Conservation (phyloP, 2,329 filamentous ascomycete genomes). For the Diaporthe australafricana region DNA sequence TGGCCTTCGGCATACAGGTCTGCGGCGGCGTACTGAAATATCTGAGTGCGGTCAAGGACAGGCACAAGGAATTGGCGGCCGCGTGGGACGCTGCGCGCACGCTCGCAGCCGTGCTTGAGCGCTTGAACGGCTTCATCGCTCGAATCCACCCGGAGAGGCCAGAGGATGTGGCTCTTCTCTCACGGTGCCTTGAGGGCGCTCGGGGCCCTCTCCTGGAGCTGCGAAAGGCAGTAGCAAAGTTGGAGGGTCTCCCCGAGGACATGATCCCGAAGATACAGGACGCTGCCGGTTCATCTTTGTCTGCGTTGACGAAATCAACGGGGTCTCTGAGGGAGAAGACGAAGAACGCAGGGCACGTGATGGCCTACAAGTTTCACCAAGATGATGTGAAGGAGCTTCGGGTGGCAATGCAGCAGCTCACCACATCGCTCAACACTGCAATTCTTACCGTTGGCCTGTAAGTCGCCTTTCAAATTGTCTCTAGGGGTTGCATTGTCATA, state of each 20-base stretch:
- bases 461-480: neutral
- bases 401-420: neutral
- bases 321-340: neutral
- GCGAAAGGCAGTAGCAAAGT: neutral
- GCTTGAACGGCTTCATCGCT: neutral
- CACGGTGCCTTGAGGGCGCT: neutral
- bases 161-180: neutral
- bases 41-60: neutral
- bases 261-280: neutral
- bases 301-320: too few species aligned
- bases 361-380: neutral
- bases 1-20: neutral
- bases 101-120: neutral
- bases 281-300: neutral
- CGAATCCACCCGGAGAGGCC: neutral
- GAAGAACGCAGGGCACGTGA: neutral
- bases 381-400: neutral
- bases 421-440: neutral
- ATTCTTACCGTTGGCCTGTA: neutral
- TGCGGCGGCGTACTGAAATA: neutral
- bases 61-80: neutral
- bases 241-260: neutral
- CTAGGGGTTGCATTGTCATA: neutral
- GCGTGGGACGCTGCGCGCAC: neutral
- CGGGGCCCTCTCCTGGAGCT: neutral